Conservation (phyloP, 2,329 filamentous ascomycete genomes). For the Neofusicoccum kwambonambiense region DNA sequence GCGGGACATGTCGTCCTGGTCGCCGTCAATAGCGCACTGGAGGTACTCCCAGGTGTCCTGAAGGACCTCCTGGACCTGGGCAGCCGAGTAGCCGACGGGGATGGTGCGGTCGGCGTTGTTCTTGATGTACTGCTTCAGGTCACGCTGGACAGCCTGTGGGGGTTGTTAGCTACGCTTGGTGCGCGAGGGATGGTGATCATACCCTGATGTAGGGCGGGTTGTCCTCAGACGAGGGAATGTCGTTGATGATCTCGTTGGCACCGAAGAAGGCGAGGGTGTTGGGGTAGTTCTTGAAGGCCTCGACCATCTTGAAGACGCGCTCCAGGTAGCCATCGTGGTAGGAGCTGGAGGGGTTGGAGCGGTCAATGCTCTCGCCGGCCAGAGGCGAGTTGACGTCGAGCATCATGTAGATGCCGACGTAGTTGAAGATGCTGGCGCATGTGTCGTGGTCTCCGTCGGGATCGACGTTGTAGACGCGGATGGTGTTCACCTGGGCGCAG, state of each 20-base stretch:
- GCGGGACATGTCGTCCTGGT: slow-evolving; percentile 55
- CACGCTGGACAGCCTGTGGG: slow-evolving; percentile 58
- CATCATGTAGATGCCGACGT: slow-evolving; percentile 65
- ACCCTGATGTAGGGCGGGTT: slow-evolving; percentile 60
- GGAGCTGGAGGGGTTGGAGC: slow-evolving; percentile 52
- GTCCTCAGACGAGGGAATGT: slow-evolving; percentile 49
- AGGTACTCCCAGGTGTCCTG: slow-evolving; percentile 75
- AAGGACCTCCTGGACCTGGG: slow-evolving; percentile 71
- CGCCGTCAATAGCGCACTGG: slow-evolving; percentile 61
- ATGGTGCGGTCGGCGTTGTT: slow-evolving; percentile 58
- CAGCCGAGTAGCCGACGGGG: slow-evolving; percentile 68
- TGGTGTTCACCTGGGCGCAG: slow-evolving; percentile 54
- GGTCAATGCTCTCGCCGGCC: slow-evolving; percentile 56
- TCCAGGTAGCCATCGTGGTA: slow-evolving; percentile 57
- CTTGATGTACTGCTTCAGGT: slow-evolving; percentile 67
- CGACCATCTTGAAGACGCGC: slow-evolving; percentile 62
- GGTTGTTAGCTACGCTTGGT: slow-evolving; percentile 17
- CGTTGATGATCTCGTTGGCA: slow-evolving; percentile 68
- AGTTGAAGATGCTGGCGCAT: slow-evolving; percentile 65
- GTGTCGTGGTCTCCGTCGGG: slow-evolving; percentile 59
- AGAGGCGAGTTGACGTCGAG: slow-evolving; percentile 65
- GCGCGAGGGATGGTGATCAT: slow-evolving; percentile 22
- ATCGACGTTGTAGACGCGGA: slow-evolving; percentile 64
- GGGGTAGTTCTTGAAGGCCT: slow-evolving; percentile 65
- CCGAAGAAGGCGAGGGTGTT: slow-evolving; percentile 67